Conservation (phyloP, 1,284 basidiomycete genomes). For the Clitocybe nebularis region DNA sequence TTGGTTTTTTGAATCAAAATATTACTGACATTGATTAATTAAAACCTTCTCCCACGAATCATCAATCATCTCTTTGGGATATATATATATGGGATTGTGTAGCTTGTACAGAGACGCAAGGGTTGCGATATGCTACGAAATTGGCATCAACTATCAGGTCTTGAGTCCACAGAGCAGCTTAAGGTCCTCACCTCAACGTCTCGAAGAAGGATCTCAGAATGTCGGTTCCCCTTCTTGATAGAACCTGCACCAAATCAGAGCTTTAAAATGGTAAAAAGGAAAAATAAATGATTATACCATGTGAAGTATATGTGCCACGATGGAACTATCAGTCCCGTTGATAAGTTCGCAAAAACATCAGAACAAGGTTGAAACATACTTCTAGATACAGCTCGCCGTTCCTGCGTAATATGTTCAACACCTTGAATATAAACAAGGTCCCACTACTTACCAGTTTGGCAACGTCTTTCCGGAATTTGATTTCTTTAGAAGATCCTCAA, state of each 20-base stretch:
- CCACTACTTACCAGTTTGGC: constrained; percentile 74
- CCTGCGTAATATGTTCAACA: constrained; percentile 35
- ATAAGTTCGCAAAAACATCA: not conserved
- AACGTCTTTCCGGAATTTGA: constrained; percentile 70
- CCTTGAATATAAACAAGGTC: not conserved
- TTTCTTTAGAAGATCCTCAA: constrained; percentile 66
- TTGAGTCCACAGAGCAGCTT: not conserved
- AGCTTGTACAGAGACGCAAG: constrained; percentile 72
- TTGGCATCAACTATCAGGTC: constrained; percentile 6
- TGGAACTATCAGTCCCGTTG: constrained; percentile 54
- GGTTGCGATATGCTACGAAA: constrained; percentile 75
- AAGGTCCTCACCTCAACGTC: constrained; percentile 73
- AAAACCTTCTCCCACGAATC: constrained; percentile 91
- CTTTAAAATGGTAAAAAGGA: constrained; percentile 8
- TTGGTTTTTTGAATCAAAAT: not conserved
- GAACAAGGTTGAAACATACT: constrained; percentile 38
- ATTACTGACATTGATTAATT: constrained; percentile 77
- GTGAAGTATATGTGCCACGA: constrained; percentile 85
- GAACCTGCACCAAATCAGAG: constrained; percentile 57
- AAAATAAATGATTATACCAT: constrained; percentile 58
- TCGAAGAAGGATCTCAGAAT: constrained; percentile 87
- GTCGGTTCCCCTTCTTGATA: constrained; percentile 95
- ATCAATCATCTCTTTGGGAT: constrained; percentile 81
- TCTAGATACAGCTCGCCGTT: constrained; percentile 90
- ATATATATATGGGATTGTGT: constrained; percentile 60